Evolutionary conservation across 306 rosid genomes (phyloP).

Genomic region (Prunus armeniaca): DNA sequence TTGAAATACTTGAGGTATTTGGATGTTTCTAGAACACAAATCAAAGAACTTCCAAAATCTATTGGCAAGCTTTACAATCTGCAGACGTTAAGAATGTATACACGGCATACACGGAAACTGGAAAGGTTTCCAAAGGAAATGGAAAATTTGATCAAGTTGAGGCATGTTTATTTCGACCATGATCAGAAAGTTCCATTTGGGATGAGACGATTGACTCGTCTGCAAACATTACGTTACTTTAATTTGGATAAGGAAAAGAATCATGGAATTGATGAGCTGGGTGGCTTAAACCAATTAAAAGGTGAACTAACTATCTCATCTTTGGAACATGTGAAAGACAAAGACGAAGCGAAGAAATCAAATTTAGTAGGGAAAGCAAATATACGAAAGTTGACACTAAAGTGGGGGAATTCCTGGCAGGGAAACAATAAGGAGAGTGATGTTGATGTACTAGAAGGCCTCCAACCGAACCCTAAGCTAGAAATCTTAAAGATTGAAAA

Average conservation of each 20-base stretch:
- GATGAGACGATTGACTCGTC: neutral
- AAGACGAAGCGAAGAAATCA: no score
- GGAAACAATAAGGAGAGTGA: neutral
- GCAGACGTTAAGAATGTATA: no score
- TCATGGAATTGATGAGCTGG: neutral
- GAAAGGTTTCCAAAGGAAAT: no score
- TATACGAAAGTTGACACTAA: no score
- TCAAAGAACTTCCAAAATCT: constrained; percentile 10
- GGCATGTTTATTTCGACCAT: no score
- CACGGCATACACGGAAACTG: rapidly evolving
- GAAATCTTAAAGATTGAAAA: rapidly evolving
- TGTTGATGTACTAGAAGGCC: neutral
- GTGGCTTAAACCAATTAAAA: neutral
- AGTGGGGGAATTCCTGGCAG: neutral
- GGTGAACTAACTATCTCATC: no score
- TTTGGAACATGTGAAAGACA: no score
- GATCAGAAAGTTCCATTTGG: neutral
- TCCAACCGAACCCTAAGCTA: neutral
- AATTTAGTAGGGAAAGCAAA: no score
- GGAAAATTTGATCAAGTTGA: no score
- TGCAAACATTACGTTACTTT: neutral
- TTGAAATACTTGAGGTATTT: neutral
- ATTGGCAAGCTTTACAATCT: neutral
- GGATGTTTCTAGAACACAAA: neutral
- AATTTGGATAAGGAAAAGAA: neutral